Conservation (phyloP, 169 alveolate genomes). For the Plasmodium knowlesi region DNA sequence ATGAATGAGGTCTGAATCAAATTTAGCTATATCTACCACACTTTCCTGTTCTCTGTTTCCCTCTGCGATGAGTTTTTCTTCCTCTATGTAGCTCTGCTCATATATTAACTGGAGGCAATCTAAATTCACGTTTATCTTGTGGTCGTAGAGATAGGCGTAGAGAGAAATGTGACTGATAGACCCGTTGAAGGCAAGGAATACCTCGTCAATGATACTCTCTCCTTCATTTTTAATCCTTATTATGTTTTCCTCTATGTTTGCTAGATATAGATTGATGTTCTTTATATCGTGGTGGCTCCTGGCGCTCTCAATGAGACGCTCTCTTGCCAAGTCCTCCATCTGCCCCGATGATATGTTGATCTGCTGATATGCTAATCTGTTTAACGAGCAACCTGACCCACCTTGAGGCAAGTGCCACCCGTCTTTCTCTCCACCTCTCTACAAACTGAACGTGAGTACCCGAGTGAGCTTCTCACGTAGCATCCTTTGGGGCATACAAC, state of each 20-base stretch:
- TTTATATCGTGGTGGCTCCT: conserved; percentile 26
- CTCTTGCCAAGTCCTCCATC: conserved; percentile 11
- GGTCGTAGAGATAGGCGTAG: conserved; percentile 50
- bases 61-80: conserved; percentile 36
- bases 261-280: conserved; percentile 39
- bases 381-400: background rate
- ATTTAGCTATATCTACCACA: conserved; percentile 32
- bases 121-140: conserved; percentile 28
- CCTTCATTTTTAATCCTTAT: conserved; percentile 72
- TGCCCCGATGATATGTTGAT: background rate
- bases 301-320: background rate
- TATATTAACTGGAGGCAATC: conserved; percentile 34
- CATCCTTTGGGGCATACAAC: no score
- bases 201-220: conserved; percentile 36
- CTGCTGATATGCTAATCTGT: background rate
- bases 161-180: conserved; percentile 52
- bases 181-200: conserved; percentile 57
- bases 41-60: conserved; percentile 25
- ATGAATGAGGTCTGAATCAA: conserved; percentile 52
- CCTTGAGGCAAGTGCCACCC: background rate
- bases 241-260: conserved; percentile 49
- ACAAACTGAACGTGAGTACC: background rate
- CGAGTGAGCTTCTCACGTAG: background rate
- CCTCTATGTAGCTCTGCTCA: conserved; percentile 60
- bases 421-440: background rate